Evolutionary conservation across 139 green algal species (phyloP).

Genomic region (Astrephomene gubernaculifera): DNA sequence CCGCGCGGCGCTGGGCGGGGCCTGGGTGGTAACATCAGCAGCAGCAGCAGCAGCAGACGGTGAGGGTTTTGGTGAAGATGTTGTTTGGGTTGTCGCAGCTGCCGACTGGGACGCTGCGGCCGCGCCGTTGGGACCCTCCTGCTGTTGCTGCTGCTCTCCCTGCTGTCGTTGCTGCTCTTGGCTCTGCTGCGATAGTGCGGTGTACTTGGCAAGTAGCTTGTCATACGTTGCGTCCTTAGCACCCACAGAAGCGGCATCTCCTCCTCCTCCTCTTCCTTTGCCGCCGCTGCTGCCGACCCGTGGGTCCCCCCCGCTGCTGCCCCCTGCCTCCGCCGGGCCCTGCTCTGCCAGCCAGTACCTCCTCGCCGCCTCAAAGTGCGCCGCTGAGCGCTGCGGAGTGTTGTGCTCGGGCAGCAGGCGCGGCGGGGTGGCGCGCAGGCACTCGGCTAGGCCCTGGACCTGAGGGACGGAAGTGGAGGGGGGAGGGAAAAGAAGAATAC

Average conservation of each 20-base stretch:
- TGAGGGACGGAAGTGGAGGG: no score
- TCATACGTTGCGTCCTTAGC: slow-evolving; percentile 4
- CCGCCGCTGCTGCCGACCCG: neutral
- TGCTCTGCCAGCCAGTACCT: slow-evolving; percentile 31
- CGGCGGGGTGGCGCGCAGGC: slow-evolving; percentile 27
- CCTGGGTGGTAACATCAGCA: no score
- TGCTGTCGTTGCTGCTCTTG: no score
- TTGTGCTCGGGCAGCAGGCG: neutral
- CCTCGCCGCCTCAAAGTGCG: slow-evolving; percentile 12
- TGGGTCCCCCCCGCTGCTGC: slow-evolving; percentile 4
- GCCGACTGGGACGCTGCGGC: no score
- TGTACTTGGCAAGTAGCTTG: slow-evolving; percentile 19
- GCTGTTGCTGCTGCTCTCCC: no score
- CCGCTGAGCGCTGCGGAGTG: neutral
- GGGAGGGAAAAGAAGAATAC: no score
- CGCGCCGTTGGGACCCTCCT: no score
- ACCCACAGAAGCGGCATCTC: no score
- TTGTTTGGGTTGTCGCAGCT: no score
- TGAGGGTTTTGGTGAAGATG: no score
- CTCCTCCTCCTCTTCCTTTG: neutral
- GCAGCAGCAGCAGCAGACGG: no score
- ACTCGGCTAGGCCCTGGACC: slow-evolving; percentile 24
- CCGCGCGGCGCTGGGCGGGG: no score
- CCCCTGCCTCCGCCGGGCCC: neutral
- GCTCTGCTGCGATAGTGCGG: neutral